Base-by-base conservation (phyloP, 371 early-diverging fungal genomes). In the Mucor velutinosus region DNA sequence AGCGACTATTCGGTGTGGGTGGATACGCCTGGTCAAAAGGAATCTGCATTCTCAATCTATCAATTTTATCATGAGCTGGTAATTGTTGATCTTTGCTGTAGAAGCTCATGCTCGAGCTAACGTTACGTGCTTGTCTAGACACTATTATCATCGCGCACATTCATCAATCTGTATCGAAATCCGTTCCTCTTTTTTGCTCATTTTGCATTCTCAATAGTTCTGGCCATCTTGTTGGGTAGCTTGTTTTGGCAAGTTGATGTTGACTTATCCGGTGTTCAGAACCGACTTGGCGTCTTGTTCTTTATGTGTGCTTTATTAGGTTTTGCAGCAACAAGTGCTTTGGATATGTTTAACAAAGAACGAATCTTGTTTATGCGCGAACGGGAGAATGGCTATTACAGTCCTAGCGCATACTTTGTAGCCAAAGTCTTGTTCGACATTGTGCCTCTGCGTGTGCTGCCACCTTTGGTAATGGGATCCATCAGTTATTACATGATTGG, bases 401-500 rank as follows among this genome's bases (percentile, higher is more conserved):
- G 84, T 6, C 90, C 94, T 0, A 77, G 85, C 7, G 81, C 92
- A 5, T 94, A 90, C 71, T 92, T 91, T 73, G 51, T 82, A 7
- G 79, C 93, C 51, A 94, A 91, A 76, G 78, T 93, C 19, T 41
- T 95, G n/a, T 93, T 94, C 71, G 95, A 95, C 66, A 77, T 92
- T 27, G 65, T 94, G 7, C 93, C 95, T 8, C 74, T 95, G 23
- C 89, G 95, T 29, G 81, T 96, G 0, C 60, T 95, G 3, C 97
- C 97, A 6, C 91, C 96, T 1, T 62, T 95, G n/a, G 76, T 94
- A 43, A 89, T 95, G 85, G 93, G 94, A 0, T 79, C 89, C 0
- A 91, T 95, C 57, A 77, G 88, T 30, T 97, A 94, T 74, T 89
- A 84, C 27, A 93, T 97, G 95, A 90, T 94, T 33, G 95, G 95